Base-by-base conservation (phyloP, 305 asterid species). In the Ajuga reptans region DNA sequence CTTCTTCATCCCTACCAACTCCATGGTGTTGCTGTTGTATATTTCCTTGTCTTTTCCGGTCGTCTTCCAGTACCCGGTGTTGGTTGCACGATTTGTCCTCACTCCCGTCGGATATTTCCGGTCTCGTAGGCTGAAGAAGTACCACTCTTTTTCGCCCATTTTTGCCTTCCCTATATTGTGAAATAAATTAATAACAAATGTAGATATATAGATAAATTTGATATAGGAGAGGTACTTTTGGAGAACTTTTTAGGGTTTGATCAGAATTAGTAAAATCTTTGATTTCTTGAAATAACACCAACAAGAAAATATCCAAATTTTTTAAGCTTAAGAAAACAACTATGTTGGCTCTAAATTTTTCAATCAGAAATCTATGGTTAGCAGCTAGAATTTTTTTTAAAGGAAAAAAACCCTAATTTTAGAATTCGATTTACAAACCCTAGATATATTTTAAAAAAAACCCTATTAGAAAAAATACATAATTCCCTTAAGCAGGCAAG, bases 11-110 rank as follows among this genome's bases (percentile, higher is more conserved):
- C 98, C 98, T 4, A 87, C 84, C 41, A 85, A 21, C 73, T 90
- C 97, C 10, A 90, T 75, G 14, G 85, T 88, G 60, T 69, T 80
- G 78, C 86, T 82, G 78, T 86, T 84, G 81, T 77, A 86, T 53
- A 92, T 88, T 72, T 92, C 98, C 79, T 86, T 92, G 78, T 92
- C 98, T 76, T 92, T 92, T 14, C 98, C 98, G 3, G 98, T 92
- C 1, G 98, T 90, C 73, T 92, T 92, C 98, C 98, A 92, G 53
- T 92, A 92, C 1, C 98, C 98, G 0, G 85, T 88, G 80, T 84
- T 88, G 1, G 98, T 92, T 0, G 98, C 98, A 0, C 98, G 88
- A 71, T 92, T 92, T 1, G 98, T 92, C 75, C 98, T 72, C 41
- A 92, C 95, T 9, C 98, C 97, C 0, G 98, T 92, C 8, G 98